Conservation (phyloP, 2,329 filamentous ascomycete species). For the Exophiala bonariae region DNA sequence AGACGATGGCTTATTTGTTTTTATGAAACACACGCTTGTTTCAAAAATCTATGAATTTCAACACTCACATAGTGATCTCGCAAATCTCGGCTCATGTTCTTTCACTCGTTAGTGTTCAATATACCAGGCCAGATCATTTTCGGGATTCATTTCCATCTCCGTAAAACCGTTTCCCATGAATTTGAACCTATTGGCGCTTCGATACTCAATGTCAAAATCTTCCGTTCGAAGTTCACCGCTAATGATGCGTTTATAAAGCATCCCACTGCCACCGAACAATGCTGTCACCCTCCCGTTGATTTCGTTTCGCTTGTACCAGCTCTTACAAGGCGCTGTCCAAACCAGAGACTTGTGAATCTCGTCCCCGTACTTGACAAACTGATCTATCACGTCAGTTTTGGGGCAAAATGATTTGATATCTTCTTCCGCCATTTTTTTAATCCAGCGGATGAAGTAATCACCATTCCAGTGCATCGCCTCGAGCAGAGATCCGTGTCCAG, state of each 20-base stretch:
- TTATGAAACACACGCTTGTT: no score
- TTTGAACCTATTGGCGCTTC: slow-evolving; percentile 44
- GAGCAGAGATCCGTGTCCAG: slow-evolving; percentile 24
- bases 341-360: slow-evolving; percentile 44
- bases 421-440: slow-evolving; percentile 49
- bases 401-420: slow-evolving; percentile 34
- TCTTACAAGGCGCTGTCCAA: slow-evolving; percentile 2
- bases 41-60: no score
- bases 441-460: slow-evolving; percentile 48
- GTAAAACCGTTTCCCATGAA: slow-evolving; percentile 54
- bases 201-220: slow-evolving; percentile 51
- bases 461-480: slow-evolving; percentile 28
- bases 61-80: no score
- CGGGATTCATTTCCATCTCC: slow-evolving; percentile 29
- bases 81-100: no score
- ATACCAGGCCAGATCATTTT: slow-evolving; percentile 32
- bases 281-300: slow-evolving; percentile 46
- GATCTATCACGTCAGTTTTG: slow-evolving; percentile 44
- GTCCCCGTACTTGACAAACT: slow-evolving; percentile 49
- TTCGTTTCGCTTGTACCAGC: slow-evolving; percentile 52
- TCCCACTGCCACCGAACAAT: slow-evolving; percentile 43
- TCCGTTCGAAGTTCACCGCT: slow-evolving; percentile 37
- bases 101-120: slow-evolving; percentile 9
- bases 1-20: no score
- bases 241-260: neutral